Base-by-base conservation (phyloP, 129 eudicot genomes). In the Chrysanthemum seticuspe region DNA sequence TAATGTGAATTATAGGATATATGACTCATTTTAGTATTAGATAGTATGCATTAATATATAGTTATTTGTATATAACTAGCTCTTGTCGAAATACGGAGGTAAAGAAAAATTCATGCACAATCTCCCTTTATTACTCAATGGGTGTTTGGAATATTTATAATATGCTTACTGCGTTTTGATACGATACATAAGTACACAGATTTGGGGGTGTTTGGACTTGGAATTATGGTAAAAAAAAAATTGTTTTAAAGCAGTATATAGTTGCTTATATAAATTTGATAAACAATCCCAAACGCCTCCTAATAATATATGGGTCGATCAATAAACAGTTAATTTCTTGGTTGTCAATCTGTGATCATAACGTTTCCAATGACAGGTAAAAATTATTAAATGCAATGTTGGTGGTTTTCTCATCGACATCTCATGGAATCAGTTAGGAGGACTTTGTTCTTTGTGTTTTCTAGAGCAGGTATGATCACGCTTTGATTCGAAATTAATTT, bases 351-450 rank as follows among this genome's bases (percentile, higher is more conserved):
- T 63, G 68, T 34, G 25, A 14, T 47, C 36, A 18, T 71, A 25
- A 45, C 14, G 71, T 76, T 79, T 76, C 51, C 65, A 73, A 52
- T 84, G 74, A 81, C 91, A 95, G 99, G 96, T 95, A 10, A 95
- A 89, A 74, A 87, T 95, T 13, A 96, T 95, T 56, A 95, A 91
- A 82, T 95, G 97, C 83, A 56, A 83, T 12, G 90, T 91, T 55
- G 81, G 77, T 48, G 78, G 75, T 73, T 78, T 85, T 11, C 64
- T 79, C n/a, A 71, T 91, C 23, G 97, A 95, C 50, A 72, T 95
- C 56, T 90, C 99, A 64, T 90, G 91, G 78, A 91, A 91, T 79
- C 97, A 88, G 82, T 71, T 89, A 47, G 96, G 97, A 53, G 99
- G 99, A 40, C 91, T 95, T 63, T 81, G 86, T 70, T 82, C 99